Percentiles rank a stretch among this genome's conserved stretches.
phyloP scores from a whole-genome alignment of 305 asterid species.

The Euphrasia arctica region DNA sequence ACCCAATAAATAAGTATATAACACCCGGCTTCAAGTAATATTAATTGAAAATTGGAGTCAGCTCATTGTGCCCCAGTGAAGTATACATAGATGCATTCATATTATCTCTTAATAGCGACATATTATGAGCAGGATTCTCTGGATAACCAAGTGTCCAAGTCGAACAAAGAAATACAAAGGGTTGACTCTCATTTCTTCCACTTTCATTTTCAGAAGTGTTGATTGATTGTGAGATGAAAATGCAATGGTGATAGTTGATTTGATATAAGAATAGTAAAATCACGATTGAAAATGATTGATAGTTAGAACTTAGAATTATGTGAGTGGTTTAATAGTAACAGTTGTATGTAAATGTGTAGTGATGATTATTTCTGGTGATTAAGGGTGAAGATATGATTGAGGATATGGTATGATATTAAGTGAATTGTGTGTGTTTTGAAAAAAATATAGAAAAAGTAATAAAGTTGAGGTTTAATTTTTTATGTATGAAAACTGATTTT shows the following conservation, averaged over 20 bases:
- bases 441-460: neutral
- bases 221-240: neutral
- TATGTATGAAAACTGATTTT: neutral
- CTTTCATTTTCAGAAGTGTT: neutral
- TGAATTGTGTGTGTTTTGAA: neutral
- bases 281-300: neutral
- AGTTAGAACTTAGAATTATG: neutral
- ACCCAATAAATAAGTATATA: constrained; percentile 16
- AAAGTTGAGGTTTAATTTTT: neutral
- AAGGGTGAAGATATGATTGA: neutral
- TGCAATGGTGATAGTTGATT: neutral
- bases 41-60: constrained; percentile 6
- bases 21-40: constrained; percentile 10
- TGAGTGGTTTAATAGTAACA: neutral
- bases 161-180: neutral
- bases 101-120: constrained; percentile 11
- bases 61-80: constrained; percentile 13
- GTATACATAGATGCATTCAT: constrained; percentile 2
- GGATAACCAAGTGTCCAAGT: neutral
- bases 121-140: constrained; percentile 1
- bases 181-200: neutral
- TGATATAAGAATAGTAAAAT: neutral
- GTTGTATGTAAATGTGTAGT: neutral
- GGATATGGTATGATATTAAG: neutral
- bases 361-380: neutral